Evolutionary conservation across 345 rosid species (phyloP).

Genomic region (Bretschneidera sinensis): DNA sequence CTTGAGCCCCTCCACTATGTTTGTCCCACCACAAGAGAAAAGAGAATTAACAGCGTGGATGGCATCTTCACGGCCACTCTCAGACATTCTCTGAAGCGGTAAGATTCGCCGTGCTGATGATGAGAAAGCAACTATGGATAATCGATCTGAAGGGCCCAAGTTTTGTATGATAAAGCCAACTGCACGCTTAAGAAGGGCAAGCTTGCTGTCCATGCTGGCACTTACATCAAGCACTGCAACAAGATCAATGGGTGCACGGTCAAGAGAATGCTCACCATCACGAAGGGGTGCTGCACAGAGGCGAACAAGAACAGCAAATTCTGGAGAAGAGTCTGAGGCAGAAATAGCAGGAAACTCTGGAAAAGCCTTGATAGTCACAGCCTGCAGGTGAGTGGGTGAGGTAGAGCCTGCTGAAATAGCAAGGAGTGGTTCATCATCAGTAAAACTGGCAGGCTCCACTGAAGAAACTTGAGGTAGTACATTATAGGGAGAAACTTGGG

Average conservation of each 20-base stretch:
- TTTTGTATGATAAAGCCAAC: constrained; percentile 89
- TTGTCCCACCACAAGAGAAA: constrained; percentile 74
- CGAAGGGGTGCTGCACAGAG: constrained; percentile 57
- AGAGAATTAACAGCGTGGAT: constrained; percentile 72
- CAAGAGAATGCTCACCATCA: constrained; percentile 17
- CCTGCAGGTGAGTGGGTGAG: constrained; percentile 3
- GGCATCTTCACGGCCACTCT: constrained; percentile 63
- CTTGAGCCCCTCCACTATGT: constrained; percentile 81
- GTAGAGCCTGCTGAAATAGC: too few relatives aligned
- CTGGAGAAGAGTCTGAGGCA: constrained; percentile 32
- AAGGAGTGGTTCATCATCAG: constrained; percentile 25
- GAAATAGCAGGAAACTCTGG: constrained; percentile 44
- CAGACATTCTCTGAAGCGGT: constrained; percentile 72
- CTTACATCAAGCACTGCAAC: constrained; percentile 92
- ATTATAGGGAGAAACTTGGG: constrained; percentile 44
- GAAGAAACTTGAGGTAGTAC: constrained; percentile 42
- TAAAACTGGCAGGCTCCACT: constrained; percentile 32
- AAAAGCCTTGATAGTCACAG: constrained; percentile 19
- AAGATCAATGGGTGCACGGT: constrained; percentile 79
- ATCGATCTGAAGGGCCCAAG: constrained; percentile 79
- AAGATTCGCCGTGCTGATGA: constrained; percentile 71
- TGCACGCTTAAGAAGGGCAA: constrained; percentile 78
- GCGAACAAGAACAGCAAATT: constrained; percentile 74
- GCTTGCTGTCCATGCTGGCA: constrained; percentile 90
- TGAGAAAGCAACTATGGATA: constrained; percentile 83